A percentile compares a stretch with the other conserved stretches of the same genome.
Conservation (phyloP, 192 early-diverging fungal genomes). For the Coemansia sp. region DNA sequence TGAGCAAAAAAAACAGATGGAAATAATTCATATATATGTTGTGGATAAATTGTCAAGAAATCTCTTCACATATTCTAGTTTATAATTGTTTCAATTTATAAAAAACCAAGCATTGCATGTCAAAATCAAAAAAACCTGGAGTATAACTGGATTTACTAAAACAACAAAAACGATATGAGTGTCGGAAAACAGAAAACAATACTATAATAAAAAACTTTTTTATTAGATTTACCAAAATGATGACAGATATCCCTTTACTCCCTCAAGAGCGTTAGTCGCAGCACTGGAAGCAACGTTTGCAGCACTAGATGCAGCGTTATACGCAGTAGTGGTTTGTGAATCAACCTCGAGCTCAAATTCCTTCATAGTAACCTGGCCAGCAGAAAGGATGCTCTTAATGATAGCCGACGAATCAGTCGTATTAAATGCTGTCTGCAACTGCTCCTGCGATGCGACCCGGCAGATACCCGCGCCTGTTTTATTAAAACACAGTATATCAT, state of each 20-base stretch:
- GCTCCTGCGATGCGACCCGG: slow-evolving; percentile 33
- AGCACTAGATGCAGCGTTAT: slow-evolving; percentile 33
- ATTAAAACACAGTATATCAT: slow-evolving; percentile 45
- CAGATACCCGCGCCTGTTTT: slow-evolving; percentile 9
- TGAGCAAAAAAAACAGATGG: no score
- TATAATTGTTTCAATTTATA: no score
- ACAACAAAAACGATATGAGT: background rate
- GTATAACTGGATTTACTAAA: background rate
- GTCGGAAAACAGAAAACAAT: background rate
- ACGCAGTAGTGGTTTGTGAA: slow-evolving; percentile 43
- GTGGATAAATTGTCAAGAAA: no score
- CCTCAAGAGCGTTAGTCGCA: slow-evolving; percentile 35
- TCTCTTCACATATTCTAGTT: no score
- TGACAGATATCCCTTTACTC: slow-evolving; percentile 41
- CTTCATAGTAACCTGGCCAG: slow-evolving; percentile 22
- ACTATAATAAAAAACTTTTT: slow-evolving; percentile 6
- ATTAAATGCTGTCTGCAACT: slow-evolving; percentile 45
- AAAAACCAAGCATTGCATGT: no score
- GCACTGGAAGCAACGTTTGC: slow-evolving; percentile 46
- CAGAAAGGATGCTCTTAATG: slow-evolving; percentile 49
- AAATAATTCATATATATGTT: no score
- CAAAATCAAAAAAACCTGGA: no score
- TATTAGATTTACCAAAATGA: slow-evolving; percentile 39
- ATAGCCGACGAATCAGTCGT: slow-evolving; percentile 38
- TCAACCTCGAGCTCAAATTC: slow-evolving; percentile 50